Base-by-base conservation (phyloP, 2,329 filamentous ascomycete species). In the Cytospora paraplurivora region DNA sequence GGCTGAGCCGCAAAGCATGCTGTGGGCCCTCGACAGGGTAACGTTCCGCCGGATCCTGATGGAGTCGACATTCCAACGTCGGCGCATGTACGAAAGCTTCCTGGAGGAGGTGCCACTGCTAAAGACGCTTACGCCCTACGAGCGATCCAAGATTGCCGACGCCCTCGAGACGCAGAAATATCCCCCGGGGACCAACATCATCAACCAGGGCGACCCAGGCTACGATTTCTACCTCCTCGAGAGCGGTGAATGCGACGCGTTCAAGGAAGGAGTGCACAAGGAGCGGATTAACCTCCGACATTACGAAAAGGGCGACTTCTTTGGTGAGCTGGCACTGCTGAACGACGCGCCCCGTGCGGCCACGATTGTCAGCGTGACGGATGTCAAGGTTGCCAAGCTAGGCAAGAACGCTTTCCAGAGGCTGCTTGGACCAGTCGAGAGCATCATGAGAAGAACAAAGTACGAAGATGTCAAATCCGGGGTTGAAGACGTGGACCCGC, bases 31-130 rank as follows among this genome's bases (percentile, higher is more conserved):
- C 57, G 95, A 99, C 74, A 92, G 95, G 59, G 85, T 97, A 67
- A 99, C 95, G 11, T 99, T 99, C 84, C 92, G 95, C 70, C 91
- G 95, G 66, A 98, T 99, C 68, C 83, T 99, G 67, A 97, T 99
- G 93, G 94, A 98, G 78, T 96, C 92, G 47, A 96, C 95, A 4
- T 98, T 97, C 80, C 92, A 96, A 71, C 91, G 94, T 62, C 89
- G 95, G 70, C 91, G 94, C 72, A 94, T 98, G 88, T 98, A 98
- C 77, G 95, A 99, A 78, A 92, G 88, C 70, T 98, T 99, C 81
- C 83, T 99, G 27, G 93, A 96, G 75, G 93, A 97, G 74, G 95
- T 98, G 2, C 92, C 92, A 0, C 83, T 98, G 35, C 85, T 99
- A 33, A 84, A 89, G 3, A 88, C 87, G 27, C 84, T 99, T 62